phyloP scores from a whole-genome alignment of 2,329 filamentous ascomycete species.

The Fusarium globosum region DNA sequence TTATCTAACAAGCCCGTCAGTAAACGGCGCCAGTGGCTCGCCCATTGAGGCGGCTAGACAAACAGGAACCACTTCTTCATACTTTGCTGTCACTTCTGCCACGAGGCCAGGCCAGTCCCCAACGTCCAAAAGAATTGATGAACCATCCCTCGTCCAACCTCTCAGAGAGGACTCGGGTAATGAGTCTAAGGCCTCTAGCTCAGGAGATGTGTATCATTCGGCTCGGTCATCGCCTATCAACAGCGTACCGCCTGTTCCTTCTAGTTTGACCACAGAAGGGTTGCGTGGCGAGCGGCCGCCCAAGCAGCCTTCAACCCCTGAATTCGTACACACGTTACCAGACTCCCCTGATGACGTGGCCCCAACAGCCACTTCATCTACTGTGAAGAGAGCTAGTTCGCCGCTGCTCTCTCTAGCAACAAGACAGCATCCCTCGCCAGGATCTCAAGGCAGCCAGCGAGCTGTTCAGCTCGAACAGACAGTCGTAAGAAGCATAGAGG shows the following conservation, averaged over 20 bases:
- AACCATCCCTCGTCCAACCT: constrained; percentile 27
- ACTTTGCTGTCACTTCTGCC: constrained; percentile 17
- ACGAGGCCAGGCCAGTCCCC: constrained; percentile 9
- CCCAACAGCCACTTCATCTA: constrained; percentile 8
- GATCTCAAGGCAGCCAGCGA: not conserved
- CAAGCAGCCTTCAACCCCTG: constrained; percentile 1
- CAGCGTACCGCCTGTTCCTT: constrained; percentile 14
- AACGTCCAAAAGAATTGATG: constrained; percentile 18
- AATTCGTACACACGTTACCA: constrained; percentile 32
- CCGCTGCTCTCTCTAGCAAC: constrained; percentile 12
- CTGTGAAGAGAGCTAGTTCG: constrained; percentile 22
- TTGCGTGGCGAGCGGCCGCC: not conserved
- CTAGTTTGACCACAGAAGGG: constrained; percentile 21
- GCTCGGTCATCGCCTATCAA: constrained; percentile 38
- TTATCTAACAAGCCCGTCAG: constrained; percentile 7
- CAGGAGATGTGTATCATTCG: constrained; percentile 36
- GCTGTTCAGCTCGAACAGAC: constrained; percentile 12
- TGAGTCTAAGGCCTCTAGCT: constrained; percentile 32
- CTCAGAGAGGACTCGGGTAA: constrained; percentile 36
- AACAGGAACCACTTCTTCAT: constrained; percentile 16
- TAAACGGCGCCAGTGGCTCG: constrained; percentile 6
- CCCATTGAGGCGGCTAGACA: not conserved
- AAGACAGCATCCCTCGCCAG: not conserved
- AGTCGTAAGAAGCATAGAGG: constrained; percentile 37
- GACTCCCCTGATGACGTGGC: constrained; percentile 17